phyloP scores from a whole-genome alignment of 2,329 filamentous ascomycete species.

The Aureobasidium sp. region DNA sequence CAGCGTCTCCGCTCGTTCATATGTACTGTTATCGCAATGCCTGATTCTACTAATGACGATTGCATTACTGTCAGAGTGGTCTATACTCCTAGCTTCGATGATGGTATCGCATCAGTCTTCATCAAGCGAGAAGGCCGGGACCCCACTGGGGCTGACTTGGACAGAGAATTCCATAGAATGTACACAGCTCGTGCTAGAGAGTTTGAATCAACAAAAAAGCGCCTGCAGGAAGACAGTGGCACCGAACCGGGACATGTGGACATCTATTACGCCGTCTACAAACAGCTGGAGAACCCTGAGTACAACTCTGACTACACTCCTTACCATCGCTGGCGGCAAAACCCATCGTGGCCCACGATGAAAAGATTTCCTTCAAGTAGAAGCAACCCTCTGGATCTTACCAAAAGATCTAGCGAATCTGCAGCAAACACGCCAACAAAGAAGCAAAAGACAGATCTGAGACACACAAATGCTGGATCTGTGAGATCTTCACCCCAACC shows the following conservation, averaged over 20 bases:
- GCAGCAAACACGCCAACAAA: background rate
- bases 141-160: background rate
- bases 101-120: background rate
- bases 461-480: background rate
- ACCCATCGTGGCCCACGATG: background rate
- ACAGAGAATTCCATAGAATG: background rate
- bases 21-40: background rate
- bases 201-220: background rate
- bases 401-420: background rate
- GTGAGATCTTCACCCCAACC: background rate
- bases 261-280: no score
- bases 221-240: background rate
- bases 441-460: background rate
- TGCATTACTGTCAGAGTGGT: background rate
- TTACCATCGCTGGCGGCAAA: background rate
- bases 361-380: background rate
- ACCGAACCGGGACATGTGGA: background rate
- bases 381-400: background rate
- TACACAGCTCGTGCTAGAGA: background rate
- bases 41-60: background rate
- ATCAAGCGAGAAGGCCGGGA: background rate
- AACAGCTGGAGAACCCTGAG: background rate
- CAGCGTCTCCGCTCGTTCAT: background rate
- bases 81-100: background rate
- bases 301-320: background rate